These are phyloP conservation scores for Leccinum uliginosum DNA, from an alignment of 768 basidiomycete genomes.

Conservation along the genomic window DNA sequence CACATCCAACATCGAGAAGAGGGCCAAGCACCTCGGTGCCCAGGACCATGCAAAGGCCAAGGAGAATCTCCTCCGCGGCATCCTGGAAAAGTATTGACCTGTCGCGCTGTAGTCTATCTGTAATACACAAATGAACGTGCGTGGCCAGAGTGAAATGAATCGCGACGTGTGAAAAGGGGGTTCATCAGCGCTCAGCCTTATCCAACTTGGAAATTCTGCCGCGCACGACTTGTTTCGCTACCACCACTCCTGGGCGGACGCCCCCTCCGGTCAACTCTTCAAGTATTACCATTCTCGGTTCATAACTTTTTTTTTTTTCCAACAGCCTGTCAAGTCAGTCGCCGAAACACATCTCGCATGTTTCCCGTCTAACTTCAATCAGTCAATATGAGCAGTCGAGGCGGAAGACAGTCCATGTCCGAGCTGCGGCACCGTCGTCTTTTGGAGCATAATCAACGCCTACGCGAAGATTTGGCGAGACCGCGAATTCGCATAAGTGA, in stretches of 20 bases:
- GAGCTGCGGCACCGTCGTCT: slow-evolving; percentile 79
- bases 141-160: not conserved
- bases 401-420: slow-evolving; percentile 69
- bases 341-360: slow-evolving; percentile 1
- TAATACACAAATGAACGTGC: not conserved
- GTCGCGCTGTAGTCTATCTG: slow-evolving; percentile 7
- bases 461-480: slow-evolving; percentile 68
- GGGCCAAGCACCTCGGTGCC: slow-evolving; percentile 37
- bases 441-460: slow-evolving; percentile 73
- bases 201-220: slow-evolving; percentile 2
- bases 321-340: slow-evolving; percentile 5
- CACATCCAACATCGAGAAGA: slow-evolving; percentile 51
- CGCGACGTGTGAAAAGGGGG: slow-evolving; percentile 23
- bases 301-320: not conserved
- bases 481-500: slow-evolving; percentile 72
- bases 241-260: slow-evolving; percentile 4
- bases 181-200: too few species aligned
- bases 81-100: slow-evolving; percentile 30
- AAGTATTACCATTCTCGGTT: not conserved
- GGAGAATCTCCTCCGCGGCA: slow-evolving; percentile 32
- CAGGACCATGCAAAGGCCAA: slow-evolving; percentile 32
- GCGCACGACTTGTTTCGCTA: slow-evolving; percentile 6
- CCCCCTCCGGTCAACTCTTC: slow-evolving; percentile 3
- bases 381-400: slow-evolving; percentile 53
- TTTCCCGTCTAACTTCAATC: not conserved